A percentile compares a stretch with the other conserved stretches of the same genome.
Evolutionary conservation across 345 rosid species (phyloP).

Genomic region (Sisymbrium irio): DNA sequence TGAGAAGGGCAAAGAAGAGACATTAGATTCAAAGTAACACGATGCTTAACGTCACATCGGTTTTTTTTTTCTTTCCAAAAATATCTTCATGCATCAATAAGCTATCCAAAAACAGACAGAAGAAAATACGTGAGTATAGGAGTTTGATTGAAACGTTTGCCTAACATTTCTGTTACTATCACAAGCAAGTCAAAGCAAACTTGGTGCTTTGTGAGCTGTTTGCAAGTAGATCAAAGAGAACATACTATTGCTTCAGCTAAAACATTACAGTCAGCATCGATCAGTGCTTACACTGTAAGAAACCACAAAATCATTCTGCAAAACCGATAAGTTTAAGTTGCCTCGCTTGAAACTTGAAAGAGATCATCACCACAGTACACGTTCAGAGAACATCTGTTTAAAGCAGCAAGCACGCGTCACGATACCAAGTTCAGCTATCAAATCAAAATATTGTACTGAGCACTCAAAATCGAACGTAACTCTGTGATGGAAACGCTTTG

Average conservation of each 20-base stretch:
- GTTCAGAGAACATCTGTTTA: neutral
- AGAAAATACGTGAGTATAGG: neutral
- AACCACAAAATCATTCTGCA: neutral
- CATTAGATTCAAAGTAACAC: constrained; percentile 13
- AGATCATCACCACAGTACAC: neutral
- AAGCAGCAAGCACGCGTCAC: neutral
- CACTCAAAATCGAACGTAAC: neutral
- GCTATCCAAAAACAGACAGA: neutral
- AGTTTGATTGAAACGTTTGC: constrained; percentile 22
- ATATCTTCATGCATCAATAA: neutral
- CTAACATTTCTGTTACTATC: constrained; percentile 14
- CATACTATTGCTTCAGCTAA: neutral
- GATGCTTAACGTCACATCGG: constrained; percentile 28
- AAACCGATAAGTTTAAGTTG: neutral
- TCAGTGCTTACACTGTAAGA: neutral
- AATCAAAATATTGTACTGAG: neutral
- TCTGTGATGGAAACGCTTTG: neutral
- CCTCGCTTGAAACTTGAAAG: neutral
- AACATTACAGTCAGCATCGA: neutral
- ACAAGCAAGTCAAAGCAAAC: neutral
- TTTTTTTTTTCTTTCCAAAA: neutral
- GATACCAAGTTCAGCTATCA: neutral
- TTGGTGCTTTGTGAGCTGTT: constrained; percentile 14
- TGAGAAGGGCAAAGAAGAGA: constrained; percentile 17
- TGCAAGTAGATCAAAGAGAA: neutral